A percentile compares a stretch with the other conserved stretches of the same genome.
Evolutionary conservation across 2,329 filamentous ascomycete genomes (phyloP).

Genomic region (Aspergillus persii): DNA sequence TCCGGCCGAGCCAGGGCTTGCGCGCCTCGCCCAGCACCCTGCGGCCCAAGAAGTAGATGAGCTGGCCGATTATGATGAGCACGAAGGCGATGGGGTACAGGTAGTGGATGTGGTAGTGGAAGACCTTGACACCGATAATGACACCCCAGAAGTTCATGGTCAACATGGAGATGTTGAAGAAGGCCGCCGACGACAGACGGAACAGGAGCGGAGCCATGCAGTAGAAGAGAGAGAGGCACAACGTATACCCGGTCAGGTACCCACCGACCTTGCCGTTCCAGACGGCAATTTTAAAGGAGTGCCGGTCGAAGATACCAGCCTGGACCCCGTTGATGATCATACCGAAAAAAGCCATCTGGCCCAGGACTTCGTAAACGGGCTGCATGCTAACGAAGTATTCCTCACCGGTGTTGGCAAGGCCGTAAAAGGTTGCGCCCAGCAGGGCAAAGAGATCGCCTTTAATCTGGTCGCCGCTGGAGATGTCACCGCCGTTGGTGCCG

Average conservation of each 20-base stretch:
- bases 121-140: constrained; percentile 84
- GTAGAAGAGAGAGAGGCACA: constrained; percentile 83
- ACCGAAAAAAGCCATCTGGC: constrained; percentile 84
- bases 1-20: constrained; percentile 91
- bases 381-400: constrained; percentile 88
- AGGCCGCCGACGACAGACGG: constrained; percentile 84
- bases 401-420: constrained; percentile 84
- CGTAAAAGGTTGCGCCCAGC: constrained; percentile 86
- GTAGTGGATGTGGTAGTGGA: constrained; percentile 76
- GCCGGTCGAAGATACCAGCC: constrained; percentile 86
- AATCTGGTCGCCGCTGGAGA: constrained; percentile 61
- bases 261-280: constrained; percentile 70
- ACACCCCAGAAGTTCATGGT: constrained; percentile 98
- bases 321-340: constrained; percentile 89
- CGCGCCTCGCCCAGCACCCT: constrained; percentile 76
- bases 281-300: constrained; percentile 62
- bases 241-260: constrained; percentile 86
- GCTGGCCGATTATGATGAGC: constrained; percentile 79
- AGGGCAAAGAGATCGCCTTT: constrained; percentile 94
- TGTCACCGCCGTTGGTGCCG: constrained; percentile 64
- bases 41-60: constrained; percentile 84
- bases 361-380: constrained; percentile 89
- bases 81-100: constrained; percentile 96
- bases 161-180: constrained; percentile 93
- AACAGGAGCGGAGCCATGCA: constrained; percentile 81